phyloP scores from a whole-genome alignment of 2,329 filamentous ascomycete species.

The Botrytis tulipae region DNA sequence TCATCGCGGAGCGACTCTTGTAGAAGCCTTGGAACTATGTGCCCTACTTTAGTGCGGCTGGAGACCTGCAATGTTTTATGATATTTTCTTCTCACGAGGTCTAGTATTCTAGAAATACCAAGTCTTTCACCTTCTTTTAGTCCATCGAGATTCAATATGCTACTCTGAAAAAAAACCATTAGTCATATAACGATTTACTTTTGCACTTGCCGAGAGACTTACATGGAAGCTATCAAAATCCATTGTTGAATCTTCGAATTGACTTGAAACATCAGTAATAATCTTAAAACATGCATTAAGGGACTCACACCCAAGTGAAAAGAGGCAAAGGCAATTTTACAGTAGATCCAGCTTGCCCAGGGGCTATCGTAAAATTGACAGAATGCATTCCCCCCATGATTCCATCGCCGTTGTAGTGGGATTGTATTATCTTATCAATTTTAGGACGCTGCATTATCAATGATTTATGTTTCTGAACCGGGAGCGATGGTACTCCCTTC shows the following conservation, averaged over 20 bases:
- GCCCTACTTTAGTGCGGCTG: constrained; percentile 23
- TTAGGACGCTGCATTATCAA: not conserved
- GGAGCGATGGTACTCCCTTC: not conserved
- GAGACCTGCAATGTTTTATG: constrained; percentile 28
- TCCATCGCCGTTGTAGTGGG: constrained; percentile 8
- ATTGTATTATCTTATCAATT: constrained; percentile 1
- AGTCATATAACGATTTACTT: not conserved
- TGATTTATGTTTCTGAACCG: not conserved
- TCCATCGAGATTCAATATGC: constrained; percentile 12
- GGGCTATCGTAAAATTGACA: not conserved
- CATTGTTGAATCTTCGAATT: constrained; percentile 13
- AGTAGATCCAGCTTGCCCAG: not conserved
- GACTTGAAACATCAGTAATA: not conserved
- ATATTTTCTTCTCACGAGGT: constrained; percentile 23
- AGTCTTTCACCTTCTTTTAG: constrained; percentile 24
- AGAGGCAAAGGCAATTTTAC: not conserved
- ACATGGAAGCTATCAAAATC: constrained; percentile 15
- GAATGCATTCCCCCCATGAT: constrained; percentile 10
- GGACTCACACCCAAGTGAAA: constrained; percentile 13
- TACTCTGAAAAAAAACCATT: not conserved
- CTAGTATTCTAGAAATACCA: constrained; percentile 25
- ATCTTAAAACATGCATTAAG: not conserved
- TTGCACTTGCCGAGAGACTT: not conserved
- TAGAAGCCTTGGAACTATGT: constrained; percentile 26
- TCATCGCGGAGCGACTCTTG: constrained; percentile 24